These are phyloP conservation scores for Daldinia vernicosa DNA, from an alignment of 495 filamentous ascomycete species.

Conservation along the genomic window DNA sequence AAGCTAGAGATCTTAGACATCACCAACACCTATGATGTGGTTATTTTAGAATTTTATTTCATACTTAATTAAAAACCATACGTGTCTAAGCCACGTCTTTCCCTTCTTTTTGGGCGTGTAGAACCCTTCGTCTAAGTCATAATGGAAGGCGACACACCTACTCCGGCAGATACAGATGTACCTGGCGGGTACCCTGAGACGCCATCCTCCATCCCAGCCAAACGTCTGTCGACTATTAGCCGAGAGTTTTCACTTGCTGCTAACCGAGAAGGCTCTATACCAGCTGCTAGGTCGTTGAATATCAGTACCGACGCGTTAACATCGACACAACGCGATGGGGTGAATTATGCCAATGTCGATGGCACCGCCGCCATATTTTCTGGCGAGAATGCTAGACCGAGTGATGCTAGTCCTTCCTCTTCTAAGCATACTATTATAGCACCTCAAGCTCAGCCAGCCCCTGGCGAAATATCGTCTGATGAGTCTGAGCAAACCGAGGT, in stretches of 20 bases:
- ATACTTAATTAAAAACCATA: conserved; percentile 2
- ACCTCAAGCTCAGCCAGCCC: not conserved
- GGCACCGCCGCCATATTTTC: not conserved
- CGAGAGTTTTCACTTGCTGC: conserved; percentile 24
- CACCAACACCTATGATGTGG: conserved; percentile 3
- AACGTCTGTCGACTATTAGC: not conserved
- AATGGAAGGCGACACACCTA: conserved; percentile 30
- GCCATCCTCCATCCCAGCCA: conserved; percentile 16
- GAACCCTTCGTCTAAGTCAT: not conserved
- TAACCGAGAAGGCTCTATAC: conserved; percentile 9
- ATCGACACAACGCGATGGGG: conserved; percentile 4
- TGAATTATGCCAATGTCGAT: conserved; percentile 10
- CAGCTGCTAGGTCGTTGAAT: conserved; percentile 13
- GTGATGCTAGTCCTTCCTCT: conserved; percentile 30
- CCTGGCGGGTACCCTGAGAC: conserved; percentile 41
- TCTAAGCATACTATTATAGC: conserved; percentile 12
- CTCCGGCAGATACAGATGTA: conserved; percentile 31
- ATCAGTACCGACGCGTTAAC: not conserved
- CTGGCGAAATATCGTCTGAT: conserved; percentile 31
- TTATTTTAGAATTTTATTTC: conserved; percentile 17
- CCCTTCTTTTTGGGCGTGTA: not conserved
- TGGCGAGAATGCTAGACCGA: conserved; percentile 4
- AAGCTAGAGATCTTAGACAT: not conserved
- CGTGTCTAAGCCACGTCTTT: not conserved
- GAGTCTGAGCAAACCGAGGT: conserved; percentile 37